Percentiles rank a stretch among this genome's conserved stretches.
Conservation (phyloP, 116 monocot genomes). For the Iris pallida region DNA sequence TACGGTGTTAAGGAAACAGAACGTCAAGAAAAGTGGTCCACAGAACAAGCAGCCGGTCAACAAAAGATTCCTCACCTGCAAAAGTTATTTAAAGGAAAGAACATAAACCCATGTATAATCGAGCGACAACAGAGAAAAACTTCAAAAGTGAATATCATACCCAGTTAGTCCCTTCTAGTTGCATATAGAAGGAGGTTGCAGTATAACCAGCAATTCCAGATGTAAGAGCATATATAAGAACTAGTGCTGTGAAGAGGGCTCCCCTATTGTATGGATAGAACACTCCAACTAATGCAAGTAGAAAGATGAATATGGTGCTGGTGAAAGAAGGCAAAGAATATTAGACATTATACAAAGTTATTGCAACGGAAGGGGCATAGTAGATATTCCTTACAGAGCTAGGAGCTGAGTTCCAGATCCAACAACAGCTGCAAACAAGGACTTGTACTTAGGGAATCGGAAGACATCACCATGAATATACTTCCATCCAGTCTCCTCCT, state of each 20-base stretch:
- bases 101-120: background rate
- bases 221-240: constrained; percentile 60
- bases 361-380: background rate
- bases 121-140: constrained; percentile 2
- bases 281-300: constrained; percentile 51
- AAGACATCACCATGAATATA: constrained; percentile 69
- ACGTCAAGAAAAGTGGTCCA: constrained; percentile 34
- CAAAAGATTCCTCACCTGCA: constrained; percentile 32
- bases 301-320: constrained; percentile 50
- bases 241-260: constrained; percentile 56
- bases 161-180: constrained; percentile 59
- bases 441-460: constrained; percentile 49
- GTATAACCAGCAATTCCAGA: constrained; percentile 62
- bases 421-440: constrained; percentile 49
- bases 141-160: constrained; percentile 17
- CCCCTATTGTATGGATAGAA: constrained; percentile 67
- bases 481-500: constrained; percentile 65
- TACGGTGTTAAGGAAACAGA: constrained; percentile 39
- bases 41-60: constrained; percentile 36
- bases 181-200: constrained; percentile 52
- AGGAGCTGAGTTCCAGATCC: constrained; percentile 60
- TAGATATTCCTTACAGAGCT: constrained; percentile 20
- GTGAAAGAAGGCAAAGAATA: constrained; percentile 10
- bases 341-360: background rate
- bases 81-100: background rate